phyloP scores from a whole-genome alignment of 352 stramenopile species.

The Phytophthora aleatoria region DNA sequence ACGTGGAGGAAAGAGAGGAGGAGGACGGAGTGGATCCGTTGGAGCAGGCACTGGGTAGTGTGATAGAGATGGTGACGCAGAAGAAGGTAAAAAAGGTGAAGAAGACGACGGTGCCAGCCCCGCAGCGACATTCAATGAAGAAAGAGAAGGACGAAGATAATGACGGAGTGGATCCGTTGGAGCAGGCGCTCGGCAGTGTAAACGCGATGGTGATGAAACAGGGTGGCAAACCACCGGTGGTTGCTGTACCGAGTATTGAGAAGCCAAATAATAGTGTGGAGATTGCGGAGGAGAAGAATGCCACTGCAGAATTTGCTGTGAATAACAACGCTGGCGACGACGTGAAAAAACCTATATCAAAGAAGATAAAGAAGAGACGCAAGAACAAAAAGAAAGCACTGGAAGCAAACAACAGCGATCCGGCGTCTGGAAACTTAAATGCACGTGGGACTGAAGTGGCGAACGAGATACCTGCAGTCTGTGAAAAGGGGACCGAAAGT shows the following conservation, averaged over 20 bases:
- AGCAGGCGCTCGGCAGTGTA: background rate
- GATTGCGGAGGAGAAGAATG: background rate
- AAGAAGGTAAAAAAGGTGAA: constrained; percentile 2
- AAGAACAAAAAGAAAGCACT: background rate
- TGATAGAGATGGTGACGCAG: constrained; percentile 36
- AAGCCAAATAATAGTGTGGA: background rate
- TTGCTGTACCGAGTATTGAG: constrained; percentile 10
- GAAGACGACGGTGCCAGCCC: background rate
- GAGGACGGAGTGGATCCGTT: constrained; percentile 21
- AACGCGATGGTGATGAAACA: constrained; percentile 5
- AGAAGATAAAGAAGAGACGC: constrained; percentile 10
- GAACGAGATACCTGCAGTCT: background rate
- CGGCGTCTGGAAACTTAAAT: background rate
- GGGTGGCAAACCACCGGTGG: background rate
- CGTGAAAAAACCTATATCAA: background rate
- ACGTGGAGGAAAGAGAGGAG: constrained; percentile 4
- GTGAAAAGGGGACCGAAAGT: background rate
- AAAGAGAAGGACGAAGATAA: background rate
- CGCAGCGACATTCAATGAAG: background rate
- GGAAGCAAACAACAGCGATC: background rate
- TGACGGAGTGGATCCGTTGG: background rate
- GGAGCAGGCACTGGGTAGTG: constrained; percentile 40
- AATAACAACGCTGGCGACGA: background rate
- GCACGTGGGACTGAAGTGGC: background rate
- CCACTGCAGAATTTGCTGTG: background rate